Base-by-base conservation (phyloP, 805 yeast species). In the Starmerella apicola region DNA sequence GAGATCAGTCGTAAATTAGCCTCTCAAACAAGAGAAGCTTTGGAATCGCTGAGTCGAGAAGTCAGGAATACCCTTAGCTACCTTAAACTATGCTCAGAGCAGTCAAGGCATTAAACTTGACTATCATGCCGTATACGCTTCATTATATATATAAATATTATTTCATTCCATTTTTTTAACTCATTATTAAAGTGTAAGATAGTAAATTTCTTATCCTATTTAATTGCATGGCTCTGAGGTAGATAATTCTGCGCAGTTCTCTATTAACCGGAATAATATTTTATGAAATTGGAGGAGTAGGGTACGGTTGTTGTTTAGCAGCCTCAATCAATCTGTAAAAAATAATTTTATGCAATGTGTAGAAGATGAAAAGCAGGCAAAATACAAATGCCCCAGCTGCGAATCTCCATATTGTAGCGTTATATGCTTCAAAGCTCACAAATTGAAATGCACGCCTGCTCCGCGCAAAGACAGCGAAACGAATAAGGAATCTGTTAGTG, bases 301-400 rank as follows among this genome's bases (percentile, higher is more conserved):
- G 27, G 27, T 24, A 24, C 27, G 27, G 27, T 9, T 24, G 13
- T 24, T 24, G 27, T 24, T 24, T 24, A 24, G n/a, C n/a, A n/a
- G n/a, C n/a, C n/a, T n/a, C n/a, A n/a, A n/a, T n/a, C n/a, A n/a
- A n/a, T n/a, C n/a, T n/a, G n/a, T n/a, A n/a, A n/a, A n/a, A n/a
- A n/a, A n/a, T n/a, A n/a, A n/a, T 24, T n/a, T 15, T 24, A 48
- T 48, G 51, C 42, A 20, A 12, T 48, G 51, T 22, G 38, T 36
- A 1, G 38, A 32, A 10, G 37, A 34, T 16, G 15, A 29, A 13
- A 31, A 36, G 10, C 20, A 22, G 17, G 32, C 36, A 7, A 71
- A 71, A 48, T 76, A 76, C 58, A 70, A 66, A 50, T 76, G 82
- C 43, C 78, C 82, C 0, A 57, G 55, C 35, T 76, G 82, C 45